Conservation (phyloP, 2,329 filamentous ascomycete genomes). For the Penicillium corylophilum region DNA sequence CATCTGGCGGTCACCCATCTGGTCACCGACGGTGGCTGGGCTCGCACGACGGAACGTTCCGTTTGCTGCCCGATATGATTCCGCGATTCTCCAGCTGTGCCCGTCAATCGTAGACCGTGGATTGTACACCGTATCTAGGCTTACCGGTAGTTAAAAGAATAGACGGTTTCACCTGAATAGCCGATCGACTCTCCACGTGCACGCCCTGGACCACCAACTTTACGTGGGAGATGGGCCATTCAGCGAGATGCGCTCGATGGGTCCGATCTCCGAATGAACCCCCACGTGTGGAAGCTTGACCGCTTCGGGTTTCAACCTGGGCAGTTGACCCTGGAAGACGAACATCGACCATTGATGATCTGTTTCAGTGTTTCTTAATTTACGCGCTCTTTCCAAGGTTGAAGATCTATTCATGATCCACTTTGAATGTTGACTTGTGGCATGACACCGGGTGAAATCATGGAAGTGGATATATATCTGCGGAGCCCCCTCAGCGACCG, state of each 20-base stretch:
- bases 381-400: too few species aligned
- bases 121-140: too few species aligned
- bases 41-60: not conserved
- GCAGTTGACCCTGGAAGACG: too few species aligned
- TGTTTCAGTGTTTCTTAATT: too few species aligned
- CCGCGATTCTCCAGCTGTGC: too few species aligned
- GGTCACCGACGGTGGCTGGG: not conserved
- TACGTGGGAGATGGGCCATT: constrained; percentile 11
- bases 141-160: too few species aligned
- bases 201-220: constrained; percentile 7
- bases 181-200: constrained; percentile 3
- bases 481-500: not conserved
- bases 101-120: not conserved
- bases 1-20: not conserved
- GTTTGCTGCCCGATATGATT: not conserved
- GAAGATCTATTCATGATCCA: too few species aligned
- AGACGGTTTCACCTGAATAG: too few species aligned
- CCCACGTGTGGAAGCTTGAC: constrained; percentile 34
- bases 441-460: too few species aligned
- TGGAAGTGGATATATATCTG: not conserved
- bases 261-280: constrained; percentile 24
- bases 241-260: constrained; percentile 10
- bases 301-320: constrained; percentile 12
- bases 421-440: too few species aligned
- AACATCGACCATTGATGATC: too few species aligned